These are phyloP conservation scores for Colletotrichum shisoi DNA, from an alignment of 2,329 filamentous ascomycete species.

Conservation along the genomic window DNA sequence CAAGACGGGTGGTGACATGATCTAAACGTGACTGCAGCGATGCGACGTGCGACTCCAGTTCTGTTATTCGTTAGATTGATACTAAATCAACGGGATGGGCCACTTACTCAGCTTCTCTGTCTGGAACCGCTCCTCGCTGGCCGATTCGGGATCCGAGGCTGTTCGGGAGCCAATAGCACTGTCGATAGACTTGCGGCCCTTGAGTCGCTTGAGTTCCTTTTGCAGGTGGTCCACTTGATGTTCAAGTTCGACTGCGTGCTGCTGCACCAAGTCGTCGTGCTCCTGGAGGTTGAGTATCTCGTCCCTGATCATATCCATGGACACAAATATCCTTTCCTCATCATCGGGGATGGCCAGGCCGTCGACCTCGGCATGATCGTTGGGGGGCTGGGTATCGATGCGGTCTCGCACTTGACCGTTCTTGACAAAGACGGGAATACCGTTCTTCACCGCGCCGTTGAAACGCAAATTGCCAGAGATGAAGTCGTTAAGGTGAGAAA, in stretches of 20 bases:
- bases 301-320: constrained; percentile 68
- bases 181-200: constrained; percentile 52
- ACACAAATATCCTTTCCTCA: constrained; percentile 66
- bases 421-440: constrained; percentile 65
- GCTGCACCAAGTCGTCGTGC: constrained; percentile 64
- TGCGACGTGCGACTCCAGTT: constrained; percentile 66
- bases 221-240: constrained; percentile 61
- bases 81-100: neutral
- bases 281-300: constrained; percentile 65
- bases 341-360: constrained; percentile 60
- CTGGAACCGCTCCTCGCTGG: constrained; percentile 54
- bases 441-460: constrained; percentile 60
- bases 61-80: constrained; percentile 46
- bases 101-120: constrained; percentile 66
- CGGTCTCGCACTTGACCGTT: constrained; percentile 60
- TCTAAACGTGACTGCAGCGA: constrained; percentile 69
- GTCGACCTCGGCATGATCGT: constrained; percentile 60
- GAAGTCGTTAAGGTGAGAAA: constrained; percentile 65
- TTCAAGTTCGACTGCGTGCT: constrained; percentile 62
- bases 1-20: constrained; percentile 68
- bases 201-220: constrained; percentile 56
- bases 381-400: constrained; percentile 47
- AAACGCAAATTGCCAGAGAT: constrained; percentile 64
- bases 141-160: constrained; percentile 55
- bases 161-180: constrained; percentile 49